Conservation (phyloP, 1,139 yeast species). For the Nadsonia commutata region DNA sequence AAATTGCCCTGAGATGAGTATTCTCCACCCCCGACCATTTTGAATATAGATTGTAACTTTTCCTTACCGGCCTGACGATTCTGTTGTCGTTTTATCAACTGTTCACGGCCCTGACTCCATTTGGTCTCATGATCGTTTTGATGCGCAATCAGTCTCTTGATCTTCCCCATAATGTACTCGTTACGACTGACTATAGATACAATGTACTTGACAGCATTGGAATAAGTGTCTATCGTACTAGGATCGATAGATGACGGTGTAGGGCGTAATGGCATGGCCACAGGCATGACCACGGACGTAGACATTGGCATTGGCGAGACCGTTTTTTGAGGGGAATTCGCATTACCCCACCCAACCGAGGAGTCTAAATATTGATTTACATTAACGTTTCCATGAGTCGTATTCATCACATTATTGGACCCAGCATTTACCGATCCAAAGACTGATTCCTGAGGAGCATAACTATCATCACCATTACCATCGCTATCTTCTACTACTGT, state of each 20-base stretch:
- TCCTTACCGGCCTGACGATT: conserved; percentile 9
- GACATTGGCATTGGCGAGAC: too few species aligned
- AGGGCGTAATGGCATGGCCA: not conserved
- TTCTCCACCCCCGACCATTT: conserved; percentile 12
- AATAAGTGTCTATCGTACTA: conserved; percentile 12
- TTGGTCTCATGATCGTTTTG: conserved; percentile 13
- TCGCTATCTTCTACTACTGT: too few species aligned
- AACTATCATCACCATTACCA: too few species aligned
- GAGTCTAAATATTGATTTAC: too few species aligned
- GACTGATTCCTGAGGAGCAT: too few species aligned
- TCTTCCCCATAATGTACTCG: conserved; percentile 9
- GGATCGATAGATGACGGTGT: conserved; percentile 10
- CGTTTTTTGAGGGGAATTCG: too few species aligned
- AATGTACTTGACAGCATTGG: conserved; percentile 14
- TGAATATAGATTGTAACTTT: conserved; percentile 11
- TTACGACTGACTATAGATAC: conserved; percentile 13
- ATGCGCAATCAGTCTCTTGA: conserved; percentile 12
- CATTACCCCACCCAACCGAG: too few species aligned
- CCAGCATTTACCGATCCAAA: too few species aligned
- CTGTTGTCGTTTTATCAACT: conserved; percentile 9
- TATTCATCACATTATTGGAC: too few species aligned
- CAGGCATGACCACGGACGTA: not conserved
- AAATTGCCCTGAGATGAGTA: not conserved
- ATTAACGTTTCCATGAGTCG: too few species aligned
- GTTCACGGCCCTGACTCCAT: conserved; percentile 13